These are phyloP conservation scores for Cochlearia excelsa DNA, from an alignment of 345 rosid genomes.

Conservation along the genomic window DNA sequence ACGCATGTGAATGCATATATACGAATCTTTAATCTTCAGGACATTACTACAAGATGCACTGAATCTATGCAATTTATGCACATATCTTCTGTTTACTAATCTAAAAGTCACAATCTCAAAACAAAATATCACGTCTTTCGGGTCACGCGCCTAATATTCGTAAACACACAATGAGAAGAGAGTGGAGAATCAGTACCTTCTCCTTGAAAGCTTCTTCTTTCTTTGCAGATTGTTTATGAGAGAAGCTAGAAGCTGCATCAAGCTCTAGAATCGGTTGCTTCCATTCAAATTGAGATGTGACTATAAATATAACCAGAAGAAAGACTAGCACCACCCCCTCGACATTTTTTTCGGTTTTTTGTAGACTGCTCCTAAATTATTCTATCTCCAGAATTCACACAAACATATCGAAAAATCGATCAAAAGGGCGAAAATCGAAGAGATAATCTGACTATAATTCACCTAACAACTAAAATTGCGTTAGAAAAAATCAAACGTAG, in stretches of 20 bases:
- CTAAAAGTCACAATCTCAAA: neutral
- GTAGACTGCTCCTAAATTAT: slow-evolving; percentile 26
- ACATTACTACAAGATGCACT: neutral
- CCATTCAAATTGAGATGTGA: slow-evolving; percentile 94
- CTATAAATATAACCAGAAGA: slow-evolving; percentile 65
- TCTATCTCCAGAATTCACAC: slow-evolving; percentile 18
- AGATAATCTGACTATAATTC: neutral
- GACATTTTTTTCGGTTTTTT: slow-evolving; percentile 46
- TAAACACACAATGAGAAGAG: neutral
- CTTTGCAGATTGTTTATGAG: slow-evolving; percentile 54
- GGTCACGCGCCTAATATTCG: no score
- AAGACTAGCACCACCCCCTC: slow-evolving; percentile 71
- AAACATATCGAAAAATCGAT: neutral
- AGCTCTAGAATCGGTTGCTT: slow-evolving; percentile 77
- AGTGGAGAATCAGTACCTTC: slow-evolving; percentile 48
- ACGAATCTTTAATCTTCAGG: neutral
- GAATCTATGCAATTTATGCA: neutral
- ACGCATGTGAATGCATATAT: neutral
- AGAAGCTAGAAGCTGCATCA: slow-evolving; percentile 44
- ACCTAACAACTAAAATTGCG: neutral
- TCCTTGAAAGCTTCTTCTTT: slow-evolving; percentile 78
- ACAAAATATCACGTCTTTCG: neutral
- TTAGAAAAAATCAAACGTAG: no score
- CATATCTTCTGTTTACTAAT: neutral
- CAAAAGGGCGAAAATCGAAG: neutral